A percentile compares a stretch with the other conserved stretches of the same genome.
Conservation (phyloP, 2,329 filamentous ascomycete species). For the Verticillium isaacii region DNA sequence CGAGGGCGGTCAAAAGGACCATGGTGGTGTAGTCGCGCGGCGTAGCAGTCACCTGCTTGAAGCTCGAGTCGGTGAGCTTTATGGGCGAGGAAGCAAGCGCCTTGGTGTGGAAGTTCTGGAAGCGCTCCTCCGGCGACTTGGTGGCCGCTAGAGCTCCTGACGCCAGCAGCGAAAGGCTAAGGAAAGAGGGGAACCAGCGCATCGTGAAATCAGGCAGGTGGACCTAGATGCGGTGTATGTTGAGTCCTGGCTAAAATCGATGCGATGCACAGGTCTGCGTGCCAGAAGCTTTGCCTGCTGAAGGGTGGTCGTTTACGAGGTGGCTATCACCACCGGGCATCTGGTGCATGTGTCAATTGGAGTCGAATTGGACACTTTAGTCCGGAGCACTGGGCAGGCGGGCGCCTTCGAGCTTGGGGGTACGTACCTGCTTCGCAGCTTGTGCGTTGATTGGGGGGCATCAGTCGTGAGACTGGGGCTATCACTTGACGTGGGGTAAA, state of each 20-base stretch:
- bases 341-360: neutral
- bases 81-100: slow-evolving; percentile 61
- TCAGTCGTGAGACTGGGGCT: neutral
- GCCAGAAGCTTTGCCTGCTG: neutral
- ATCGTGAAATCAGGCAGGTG: slow-evolving; percentile 44
- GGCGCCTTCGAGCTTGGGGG: neutral
- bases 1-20: slow-evolving; percentile 82
- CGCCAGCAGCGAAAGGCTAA: slow-evolving; percentile 42
- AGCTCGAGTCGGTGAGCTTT: slow-evolving; percentile 73
- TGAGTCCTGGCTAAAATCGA: neutral
- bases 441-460: neutral
- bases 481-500: neutral
- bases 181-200: slow-evolving; percentile 62
- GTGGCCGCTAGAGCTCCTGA: slow-evolving; percentile 52
- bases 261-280: neutral
- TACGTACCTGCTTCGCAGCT: neutral
- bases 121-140: slow-evolving; percentile 60
- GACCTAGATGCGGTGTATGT: neutral
- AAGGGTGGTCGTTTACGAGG: neutral
- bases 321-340: neutral
- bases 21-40: slow-evolving; percentile 82
- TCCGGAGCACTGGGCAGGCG: neutral
- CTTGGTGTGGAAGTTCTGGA: slow-evolving; percentile 66
- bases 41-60: slow-evolving; percentile 67
- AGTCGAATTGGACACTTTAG: neutral